Percentiles rank a stretch among this genome's conserved stretches.
Evolutionary conservation across 179 eudicot genomes (phyloP).

Genomic region (Silene vulgaris): DNA sequence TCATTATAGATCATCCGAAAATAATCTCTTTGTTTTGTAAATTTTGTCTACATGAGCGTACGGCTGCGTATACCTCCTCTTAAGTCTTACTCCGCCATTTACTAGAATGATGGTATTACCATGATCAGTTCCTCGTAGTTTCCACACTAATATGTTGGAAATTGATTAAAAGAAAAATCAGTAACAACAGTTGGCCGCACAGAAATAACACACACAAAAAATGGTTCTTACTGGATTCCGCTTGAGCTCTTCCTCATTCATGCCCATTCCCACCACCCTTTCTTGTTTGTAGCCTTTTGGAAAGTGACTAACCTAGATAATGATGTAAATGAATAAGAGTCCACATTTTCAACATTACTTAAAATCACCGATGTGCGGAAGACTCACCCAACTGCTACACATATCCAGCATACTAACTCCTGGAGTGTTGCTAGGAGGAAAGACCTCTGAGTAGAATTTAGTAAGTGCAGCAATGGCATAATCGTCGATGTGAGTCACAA

Average conservation of each 20-base stretch:
- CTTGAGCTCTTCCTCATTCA: conserved; percentile 88
- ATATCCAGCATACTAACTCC: conserved; percentile 83
- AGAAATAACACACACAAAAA: conserved; percentile 3
- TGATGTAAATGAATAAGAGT: conserved; percentile 11
- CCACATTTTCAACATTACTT: not conserved
- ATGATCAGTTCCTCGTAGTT: too few species aligned
- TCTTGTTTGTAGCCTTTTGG: conserved; percentile 89
- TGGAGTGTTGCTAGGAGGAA: conserved; percentile 77
- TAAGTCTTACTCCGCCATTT: too few species aligned
- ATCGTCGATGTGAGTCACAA: conserved; percentile 96
- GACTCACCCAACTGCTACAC: conserved; percentile 98
- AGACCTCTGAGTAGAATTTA: conserved; percentile 68
- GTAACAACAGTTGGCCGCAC: not conserved
- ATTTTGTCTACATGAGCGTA: not conserved
- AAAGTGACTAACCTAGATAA: conserved; percentile 85
- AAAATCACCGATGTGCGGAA: not conserved
- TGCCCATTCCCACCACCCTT: conserved; percentile 80
- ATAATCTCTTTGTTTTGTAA: not conserved
- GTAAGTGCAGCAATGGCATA: conserved; percentile 91
- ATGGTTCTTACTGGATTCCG: conserved; percentile 60
- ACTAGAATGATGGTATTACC: too few species aligned
- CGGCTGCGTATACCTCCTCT: not conserved
- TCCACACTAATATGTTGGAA: not conserved
- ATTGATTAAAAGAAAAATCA: not conserved
- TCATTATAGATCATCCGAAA: not conserved